Evolutionary conservation across 805 yeast genomes (phyloP), one percentile per base, ranked within the genome.

Genomic region (Schizosaccharomyces japonicus): DNA sequence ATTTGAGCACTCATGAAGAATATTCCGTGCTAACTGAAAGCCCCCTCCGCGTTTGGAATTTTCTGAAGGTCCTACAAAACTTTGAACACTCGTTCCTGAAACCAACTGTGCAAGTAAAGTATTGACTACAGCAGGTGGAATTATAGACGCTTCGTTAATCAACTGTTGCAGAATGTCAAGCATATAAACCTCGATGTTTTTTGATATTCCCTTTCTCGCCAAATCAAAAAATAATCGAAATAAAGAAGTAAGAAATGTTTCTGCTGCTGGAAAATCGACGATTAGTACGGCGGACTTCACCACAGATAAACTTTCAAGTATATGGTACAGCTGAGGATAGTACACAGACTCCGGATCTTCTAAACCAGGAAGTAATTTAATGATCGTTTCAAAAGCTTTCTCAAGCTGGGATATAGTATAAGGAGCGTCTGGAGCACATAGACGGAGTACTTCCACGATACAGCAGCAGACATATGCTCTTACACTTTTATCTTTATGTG

Each of bases 351-450:
- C 75, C 5, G 64, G 54, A 30, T 64, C 57, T 3, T 66, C 57
- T 39, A 82, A 60, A 44, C 66, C 68, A 48, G 66, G 66, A 52
- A 85, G 71, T 57, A 80, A 84, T 26, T 62, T 58, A 51, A 78
- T 68, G 55, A 83, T 73, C 5, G 80, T 65, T 52, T 68, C 71
- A 63, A 84, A 82, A 17, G 82, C 70, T 3, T 66, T 47, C 54
- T 57, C 64, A 33, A 84, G 64, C 53, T 78, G 76, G 1, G 63
- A 52, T 23, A 75, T 74, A 1, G 79, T 73, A 60, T 70, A 84
- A 3, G 95, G 95, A 5, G 94, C 93, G 57, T 84, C 81, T 0
- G 95, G 95, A 0, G 94, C 95, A 55, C 69, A 78, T 13, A 85
- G 59, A 50, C 94, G 66, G 39, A 84, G 60, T 7, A 85, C 65